Base-by-base conservation (phyloP, 257 asterid genomes). In the Fraxinus cuspidata region DNA sequence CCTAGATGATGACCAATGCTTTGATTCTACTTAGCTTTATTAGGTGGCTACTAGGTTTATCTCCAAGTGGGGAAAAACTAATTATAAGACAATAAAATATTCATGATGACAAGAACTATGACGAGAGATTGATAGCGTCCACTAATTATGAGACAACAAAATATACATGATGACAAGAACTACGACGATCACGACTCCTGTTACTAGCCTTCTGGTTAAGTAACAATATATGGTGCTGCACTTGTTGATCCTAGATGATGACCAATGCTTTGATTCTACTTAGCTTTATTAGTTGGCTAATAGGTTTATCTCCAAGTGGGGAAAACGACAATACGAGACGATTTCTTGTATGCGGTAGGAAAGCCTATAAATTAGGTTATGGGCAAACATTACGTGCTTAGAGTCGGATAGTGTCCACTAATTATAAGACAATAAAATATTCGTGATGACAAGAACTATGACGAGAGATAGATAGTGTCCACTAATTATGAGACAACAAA, bases 1-100 rank as follows among this genome's bases (percentile, higher is more conserved):
- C 72, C 66, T 70, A 56, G 80, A 74, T 74, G 53, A 80, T 34
- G 83, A 80, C 83, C 28, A 37, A 74, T 80, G 76, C 42, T 67
- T 35, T 67, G 51, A 78, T 80, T 58, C 37, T 15, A 35, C 56
- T 27, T 35, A 12, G 65, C 58, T 67, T 71, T 18, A 58, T 66
- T 3, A 21, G 16, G 66, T 44, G 25, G 19, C 51, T 34, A 68
- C 65, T n/a, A 42, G 47, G 5, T 31, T 32, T 42, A 64, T 38
- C 64, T 38, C 25, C 28, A 53, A n/a, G 3, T 0, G n/a, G 27
- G 1, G 27, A 19, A 53, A 53, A n/a, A n/a, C n/a, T n/a, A n/a
- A n/a, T n/a, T n/a, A n/a, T n/a, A 19, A 1, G 64, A 53, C 64
- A 6, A 53, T 10, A 19, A 47, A 7, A 47, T 7, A 47, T 47